Base-by-base conservation (phyloP, 2,329 filamentous ascomycete species). In the Amphichorda felina region DNA sequence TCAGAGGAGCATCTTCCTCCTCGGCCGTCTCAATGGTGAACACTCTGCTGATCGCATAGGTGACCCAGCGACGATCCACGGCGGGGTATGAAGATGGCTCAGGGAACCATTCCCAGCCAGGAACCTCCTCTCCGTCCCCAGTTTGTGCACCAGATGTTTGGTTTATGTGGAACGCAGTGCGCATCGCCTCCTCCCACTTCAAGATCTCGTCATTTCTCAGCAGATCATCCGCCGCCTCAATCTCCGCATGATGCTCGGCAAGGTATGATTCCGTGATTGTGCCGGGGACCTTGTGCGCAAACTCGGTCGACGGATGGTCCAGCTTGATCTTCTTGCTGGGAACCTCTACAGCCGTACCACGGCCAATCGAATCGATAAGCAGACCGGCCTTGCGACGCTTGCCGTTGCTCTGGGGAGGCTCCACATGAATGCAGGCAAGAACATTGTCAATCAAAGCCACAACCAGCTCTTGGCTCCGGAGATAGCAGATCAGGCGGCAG, bases 341-440 rank as follows among this genome's bases (percentile, higher is more conserved):
- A 27, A 59, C 44, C 43, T 61, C 59, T 4, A 59, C 47, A 9
- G 57, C 54, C 2, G 63, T 59, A 3, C 79, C 81, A 40, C 78
- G 78, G 2, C 81, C 79, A 36, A 88, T 73, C 0, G 82, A 81
- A 49, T 88, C 81, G 24, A 83, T 79, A 18, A 88, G 59, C 7
- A 83, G 62, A 8, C 79, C 78, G 35, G 74, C 68, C 27, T 69
- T 69, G 26, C 70, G 63, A 54, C 72, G 70, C 42, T 64, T 70
- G 39, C 64, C 63, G n/a, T 70, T 63, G 31, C 57, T 60, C 46
- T 67, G 68, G 2, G 74, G 75, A 2, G 70, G 68, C 47, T 80
- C 74, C n/a, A 81, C 59, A 47, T 86, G 81, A 35, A 87, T 65
- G 1, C 75, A 80, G 13, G 85, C 62, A 22, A 89, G 59, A 30